Conservation (phyloP, 179 eudicot genomes). For the Silene vulgaris region DNA sequence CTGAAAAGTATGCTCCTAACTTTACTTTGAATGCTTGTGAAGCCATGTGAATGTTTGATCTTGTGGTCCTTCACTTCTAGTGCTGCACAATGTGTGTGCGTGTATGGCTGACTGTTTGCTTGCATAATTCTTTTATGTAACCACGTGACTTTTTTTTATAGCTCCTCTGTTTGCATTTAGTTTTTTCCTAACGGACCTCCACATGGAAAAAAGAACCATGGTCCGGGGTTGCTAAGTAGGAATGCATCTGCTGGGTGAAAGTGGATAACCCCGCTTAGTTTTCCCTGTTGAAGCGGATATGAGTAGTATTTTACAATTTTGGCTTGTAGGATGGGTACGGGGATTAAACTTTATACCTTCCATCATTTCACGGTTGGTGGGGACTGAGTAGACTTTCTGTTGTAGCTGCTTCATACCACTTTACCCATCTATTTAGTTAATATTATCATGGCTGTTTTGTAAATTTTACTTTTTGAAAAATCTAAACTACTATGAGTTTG, state of each 20-base stretch:
- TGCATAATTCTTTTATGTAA: too few relatives aligned
- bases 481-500: not conserved
- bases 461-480: not conserved
- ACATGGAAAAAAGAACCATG: not conserved
- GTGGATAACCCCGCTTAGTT: not conserved
- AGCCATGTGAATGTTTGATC: not conserved
- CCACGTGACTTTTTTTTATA: not conserved
- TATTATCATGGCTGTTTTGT: not conserved
- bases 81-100: not conserved
- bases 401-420: not conserved
- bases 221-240: not conserved
- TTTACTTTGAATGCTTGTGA: not conserved
- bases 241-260: not conserved
- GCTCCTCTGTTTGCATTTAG: not conserved
- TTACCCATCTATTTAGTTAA: not conserved
- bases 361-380: not conserved
- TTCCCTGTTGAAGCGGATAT: not conserved
- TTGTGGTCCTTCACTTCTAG: not conserved
- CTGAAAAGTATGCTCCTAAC: slow-evolving; percentile 51
- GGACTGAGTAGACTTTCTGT: not conserved
- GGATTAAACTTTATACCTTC: not conserved
- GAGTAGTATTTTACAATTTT: not conserved
- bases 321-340: not conserved
- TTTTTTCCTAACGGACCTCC: not conserved
- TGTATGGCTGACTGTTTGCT: not conserved